Evolutionary conservation across 23 red algal genomes (phyloP).

Genomic region (Porphyridium purpureum): DNA sequence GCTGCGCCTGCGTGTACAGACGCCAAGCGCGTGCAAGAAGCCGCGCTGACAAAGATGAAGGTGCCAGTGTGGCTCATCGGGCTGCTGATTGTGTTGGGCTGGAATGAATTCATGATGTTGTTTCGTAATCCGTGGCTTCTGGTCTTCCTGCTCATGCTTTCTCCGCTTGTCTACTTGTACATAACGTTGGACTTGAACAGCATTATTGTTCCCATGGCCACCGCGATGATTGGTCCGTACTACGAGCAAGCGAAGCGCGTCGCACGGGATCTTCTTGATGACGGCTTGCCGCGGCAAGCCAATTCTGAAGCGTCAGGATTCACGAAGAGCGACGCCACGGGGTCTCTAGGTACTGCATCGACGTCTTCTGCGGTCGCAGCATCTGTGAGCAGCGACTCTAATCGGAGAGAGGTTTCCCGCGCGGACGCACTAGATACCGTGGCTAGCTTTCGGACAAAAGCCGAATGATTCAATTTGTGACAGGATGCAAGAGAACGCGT

Average conservation of each 20-base stretch:
- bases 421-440: no score
- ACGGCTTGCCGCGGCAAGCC: no score
- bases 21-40: constrained; percentile 76
- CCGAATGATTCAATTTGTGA: no score
- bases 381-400: no score
- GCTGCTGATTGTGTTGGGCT: constrained; percentile 63
- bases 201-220: constrained; percentile 16
- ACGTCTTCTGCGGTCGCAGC: no score
- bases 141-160: constrained; percentile 34
- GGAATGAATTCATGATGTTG: constrained; percentile 67
- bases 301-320: no score
- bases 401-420: no score
- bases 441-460: no score
- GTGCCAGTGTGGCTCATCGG: constrained; percentile 49
- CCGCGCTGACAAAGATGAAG: constrained; percentile 36
- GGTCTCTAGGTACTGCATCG: no score
- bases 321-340: no score
- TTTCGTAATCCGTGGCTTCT: constrained; percentile 46
- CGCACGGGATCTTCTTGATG: no score
- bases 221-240: constrained; percentile 19
- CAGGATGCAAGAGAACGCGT: no score
- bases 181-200: constrained; percentile 18
- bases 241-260: constrained; percentile 29
- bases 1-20: constrained; percentile 55
- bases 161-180: constrained; percentile 32